Conservation (phyloP, 805 yeast species). For the Tetrapisispora phaffii region DNA sequence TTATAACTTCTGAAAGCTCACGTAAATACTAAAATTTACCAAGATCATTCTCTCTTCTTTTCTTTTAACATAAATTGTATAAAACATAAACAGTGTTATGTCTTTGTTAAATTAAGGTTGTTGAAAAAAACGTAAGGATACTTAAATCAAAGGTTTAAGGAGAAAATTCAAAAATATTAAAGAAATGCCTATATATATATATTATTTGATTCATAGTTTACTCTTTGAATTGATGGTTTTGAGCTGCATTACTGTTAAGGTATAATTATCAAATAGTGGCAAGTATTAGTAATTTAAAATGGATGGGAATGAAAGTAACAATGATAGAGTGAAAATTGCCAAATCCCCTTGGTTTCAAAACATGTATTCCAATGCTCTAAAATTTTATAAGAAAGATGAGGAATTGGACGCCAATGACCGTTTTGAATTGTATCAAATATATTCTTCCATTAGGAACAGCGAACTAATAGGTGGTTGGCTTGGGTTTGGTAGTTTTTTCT, state of each 20-base stretch:
- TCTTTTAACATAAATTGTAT: too few species aligned
- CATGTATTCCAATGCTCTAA: slow-evolving; percentile 36
- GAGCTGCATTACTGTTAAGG: background rate
- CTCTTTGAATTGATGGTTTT: too few species aligned
- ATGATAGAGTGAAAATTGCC: background rate
- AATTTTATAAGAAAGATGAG: slow-evolving; percentile 43
- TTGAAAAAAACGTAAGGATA: too few species aligned
- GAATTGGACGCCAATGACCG: slow-evolving; percentile 35
- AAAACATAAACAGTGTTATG: too few species aligned
- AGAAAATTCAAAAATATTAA: too few species aligned
- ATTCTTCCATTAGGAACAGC: slow-evolving; percentile 29
- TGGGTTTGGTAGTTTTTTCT: slow-evolving; percentile 34
- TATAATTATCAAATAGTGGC: background rate
- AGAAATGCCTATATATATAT: too few species aligned
- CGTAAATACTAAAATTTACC: too few species aligned
- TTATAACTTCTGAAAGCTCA: too few species aligned
- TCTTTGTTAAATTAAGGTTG: too few species aligned
- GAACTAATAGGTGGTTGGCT: slow-evolving; percentile 33
- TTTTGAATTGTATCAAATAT: slow-evolving; percentile 31
- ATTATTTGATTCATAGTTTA: too few species aligned
- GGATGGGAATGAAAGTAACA: background rate
- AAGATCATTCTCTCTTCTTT: too few species aligned
- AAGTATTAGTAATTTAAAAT: background rate
- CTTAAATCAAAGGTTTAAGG: too few species aligned
- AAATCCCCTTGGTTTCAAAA: slow-evolving; percentile 27